Percentiles rank a stretch among this genome's conserved stretches.
phyloP scores from a whole-genome alignment of 2,329 filamentous ascomycete species.

The Dothideomycetes sp. region DNA sequence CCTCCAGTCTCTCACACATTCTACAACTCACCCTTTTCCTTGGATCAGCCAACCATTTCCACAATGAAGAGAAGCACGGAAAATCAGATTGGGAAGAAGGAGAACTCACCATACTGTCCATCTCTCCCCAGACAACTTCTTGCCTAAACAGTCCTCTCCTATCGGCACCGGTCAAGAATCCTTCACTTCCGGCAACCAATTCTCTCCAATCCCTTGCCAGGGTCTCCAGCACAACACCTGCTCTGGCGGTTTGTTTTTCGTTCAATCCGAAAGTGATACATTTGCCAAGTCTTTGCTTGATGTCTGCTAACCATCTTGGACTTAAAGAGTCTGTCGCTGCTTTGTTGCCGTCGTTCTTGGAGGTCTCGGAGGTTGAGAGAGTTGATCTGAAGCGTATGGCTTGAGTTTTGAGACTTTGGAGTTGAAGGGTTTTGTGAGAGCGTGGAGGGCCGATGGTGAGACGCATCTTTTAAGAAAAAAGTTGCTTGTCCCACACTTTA shows the following conservation, averaged over 20 bases:
- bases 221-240: constrained; percentile 49
- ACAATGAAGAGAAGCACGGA: background rate
- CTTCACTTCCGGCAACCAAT: constrained; percentile 63
- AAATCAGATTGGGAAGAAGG: background rate
- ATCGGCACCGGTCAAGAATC: constrained; percentile 57
- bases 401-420: too few species aligned
- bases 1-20: background rate
- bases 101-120: constrained; percentile 53
- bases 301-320: constrained; percentile 61
- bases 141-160: constrained; percentile 56
- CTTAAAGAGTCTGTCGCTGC: constrained; percentile 28
- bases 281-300: constrained; percentile 59
- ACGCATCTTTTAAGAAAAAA: too few species aligned
- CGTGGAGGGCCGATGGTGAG: too few species aligned
- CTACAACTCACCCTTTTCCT: background rate
- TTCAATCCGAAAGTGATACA: constrained; percentile 66
- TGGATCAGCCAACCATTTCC: constrained; percentile 15
- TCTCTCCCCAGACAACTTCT: constrained; percentile 74
- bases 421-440: too few species aligned
- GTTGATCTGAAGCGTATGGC: too few species aligned
- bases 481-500: too few species aligned
- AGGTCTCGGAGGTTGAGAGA: too few species aligned
- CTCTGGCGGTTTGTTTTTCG: constrained; percentile 48
- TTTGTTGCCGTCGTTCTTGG: background rate
- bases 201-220: constrained; percentile 61